A percentile compares a stretch with the other conserved stretches of the same genome.
Conservation (phyloP, 164 flowering plant genomes). For the Akebia trifoliata region DNA sequence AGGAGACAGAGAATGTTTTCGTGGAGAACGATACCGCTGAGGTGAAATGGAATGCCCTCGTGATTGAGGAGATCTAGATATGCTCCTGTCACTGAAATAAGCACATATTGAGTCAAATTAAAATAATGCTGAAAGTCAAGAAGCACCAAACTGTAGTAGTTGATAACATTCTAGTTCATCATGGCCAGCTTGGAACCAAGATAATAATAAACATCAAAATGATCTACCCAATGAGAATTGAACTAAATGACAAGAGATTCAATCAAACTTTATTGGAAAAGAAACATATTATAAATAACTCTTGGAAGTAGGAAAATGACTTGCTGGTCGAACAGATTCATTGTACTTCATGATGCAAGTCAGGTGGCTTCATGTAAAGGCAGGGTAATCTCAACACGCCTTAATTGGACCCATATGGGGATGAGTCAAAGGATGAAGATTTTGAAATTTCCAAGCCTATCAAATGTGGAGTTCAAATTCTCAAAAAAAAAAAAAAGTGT, state of each 20-base stretch:
- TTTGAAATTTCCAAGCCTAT: no score
- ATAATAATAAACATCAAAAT: no score
- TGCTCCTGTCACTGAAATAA: conserved; percentile 42
- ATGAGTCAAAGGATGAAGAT: no score
- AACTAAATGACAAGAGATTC: not conserved
- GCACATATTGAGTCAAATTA: not conserved
- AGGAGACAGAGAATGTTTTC: conserved; percentile 49
- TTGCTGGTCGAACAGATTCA: conserved; percentile 38
- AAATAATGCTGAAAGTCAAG: conserved; percentile 5
- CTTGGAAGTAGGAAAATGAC: conserved; percentile 50
- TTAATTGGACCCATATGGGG: no score
- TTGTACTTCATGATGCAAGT: not conserved
- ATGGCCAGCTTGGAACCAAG: no score
- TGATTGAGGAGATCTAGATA: conserved; percentile 54
- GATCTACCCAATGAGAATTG: no score
- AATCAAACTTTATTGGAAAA: not conserved
- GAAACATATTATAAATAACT: conserved; percentile 52
- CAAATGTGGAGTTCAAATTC: no score
- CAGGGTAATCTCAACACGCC: no score
- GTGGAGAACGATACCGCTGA: conserved; percentile 35
- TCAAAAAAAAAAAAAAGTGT: no score
- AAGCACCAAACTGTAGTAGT: no score
- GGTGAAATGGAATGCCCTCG: conserved; percentile 48
- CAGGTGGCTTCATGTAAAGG: no score
- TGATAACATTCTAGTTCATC: no score